phyloP scores from a whole-genome alignment of 306 rosid genomes.

The Cercis canadensis region DNA sequence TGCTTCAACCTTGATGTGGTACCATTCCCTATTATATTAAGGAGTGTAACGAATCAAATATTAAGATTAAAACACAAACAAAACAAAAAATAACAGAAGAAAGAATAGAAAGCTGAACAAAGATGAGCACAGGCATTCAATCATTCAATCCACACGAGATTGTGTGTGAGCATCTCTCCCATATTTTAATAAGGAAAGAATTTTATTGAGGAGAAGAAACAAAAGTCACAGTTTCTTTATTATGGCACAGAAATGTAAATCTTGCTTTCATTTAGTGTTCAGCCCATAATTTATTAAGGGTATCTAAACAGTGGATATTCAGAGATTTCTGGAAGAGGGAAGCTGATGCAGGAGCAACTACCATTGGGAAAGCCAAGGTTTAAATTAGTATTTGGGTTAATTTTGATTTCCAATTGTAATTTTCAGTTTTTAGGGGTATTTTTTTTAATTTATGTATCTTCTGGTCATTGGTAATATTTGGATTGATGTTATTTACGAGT shows the following conservation, averaged over 20 bases:
- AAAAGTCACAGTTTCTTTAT: too few relatives aligned
- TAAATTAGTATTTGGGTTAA: too few relatives aligned
- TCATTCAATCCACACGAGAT: slow-evolving; percentile 25
- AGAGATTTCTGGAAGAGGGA: too few relatives aligned
- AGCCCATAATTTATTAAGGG: slow-evolving; percentile 2
- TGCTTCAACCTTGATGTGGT: slow-evolving; percentile 94
- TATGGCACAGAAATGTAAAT: neutral
- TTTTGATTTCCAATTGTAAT: too few relatives aligned
- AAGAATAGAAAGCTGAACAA: slow-evolving; percentile 3
- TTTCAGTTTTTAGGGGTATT: too few relatives aligned
- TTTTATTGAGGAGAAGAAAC: too few relatives aligned
- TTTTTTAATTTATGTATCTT: too few relatives aligned
- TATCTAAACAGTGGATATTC: too few relatives aligned
- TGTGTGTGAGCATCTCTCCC: neutral
- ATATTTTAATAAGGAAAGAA: slow-evolving; percentile 1
- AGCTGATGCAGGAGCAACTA: too few relatives aligned
- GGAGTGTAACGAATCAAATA: slow-evolving; percentile 37
- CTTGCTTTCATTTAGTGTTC: slow-evolving; percentile 6
- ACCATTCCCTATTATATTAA: slow-evolving; percentile 64
- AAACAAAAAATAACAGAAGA: slow-evolving; percentile 7
- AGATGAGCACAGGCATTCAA: slow-evolving; percentile 11
- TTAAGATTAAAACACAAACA: neutral
- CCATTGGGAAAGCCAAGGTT: too few relatives aligned
- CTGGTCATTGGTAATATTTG: too few relatives aligned
- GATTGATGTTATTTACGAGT: too few relatives aligned